phyloP scores from a whole-genome alignment of 179 eudicot genomes.

The Beta lomatogona region DNA sequence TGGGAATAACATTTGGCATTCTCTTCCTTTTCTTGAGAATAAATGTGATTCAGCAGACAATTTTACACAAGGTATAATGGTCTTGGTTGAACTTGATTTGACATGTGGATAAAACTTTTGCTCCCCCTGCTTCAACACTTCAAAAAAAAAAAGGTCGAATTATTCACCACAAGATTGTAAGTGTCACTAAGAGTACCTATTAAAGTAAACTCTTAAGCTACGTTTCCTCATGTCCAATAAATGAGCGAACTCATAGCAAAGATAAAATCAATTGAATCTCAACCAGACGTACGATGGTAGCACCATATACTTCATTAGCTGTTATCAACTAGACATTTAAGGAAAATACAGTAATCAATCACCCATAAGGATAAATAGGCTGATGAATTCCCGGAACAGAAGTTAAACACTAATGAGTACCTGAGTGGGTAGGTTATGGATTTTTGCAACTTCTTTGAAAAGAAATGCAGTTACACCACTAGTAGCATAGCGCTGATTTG shows the following conservation, averaged over 20 bases:
- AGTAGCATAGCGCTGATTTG: slow-evolving; percentile 98
- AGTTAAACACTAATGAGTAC: slow-evolving; percentile 30
- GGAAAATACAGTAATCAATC: neutral
- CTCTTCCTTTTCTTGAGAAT: neutral
- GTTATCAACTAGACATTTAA: neutral
- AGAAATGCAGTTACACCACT: slow-evolving; percentile 91
- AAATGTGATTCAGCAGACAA: neutral
- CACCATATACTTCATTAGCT: neutral
- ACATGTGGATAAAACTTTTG: neutral
- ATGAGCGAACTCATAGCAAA: neutral
- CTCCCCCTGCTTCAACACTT: neutral
- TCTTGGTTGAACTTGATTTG: neutral
- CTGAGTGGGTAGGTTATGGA: slow-evolving; percentile 88
- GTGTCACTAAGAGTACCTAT: neutral
- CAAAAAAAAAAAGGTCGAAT: neutral
- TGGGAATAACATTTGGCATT: neutral
- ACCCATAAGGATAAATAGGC: neutral
- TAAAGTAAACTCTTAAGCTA: neutral
- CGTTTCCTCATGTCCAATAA: neutral
- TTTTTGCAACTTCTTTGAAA: slow-evolving; percentile 86
- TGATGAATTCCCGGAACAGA: neutral
- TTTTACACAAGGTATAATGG: neutral
- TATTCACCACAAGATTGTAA: neutral
- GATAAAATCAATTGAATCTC: neutral
- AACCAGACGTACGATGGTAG: neutral